Evolutionary conservation across 345 rosid genomes (phyloP).

Genomic region (Pistacia vera): DNA sequence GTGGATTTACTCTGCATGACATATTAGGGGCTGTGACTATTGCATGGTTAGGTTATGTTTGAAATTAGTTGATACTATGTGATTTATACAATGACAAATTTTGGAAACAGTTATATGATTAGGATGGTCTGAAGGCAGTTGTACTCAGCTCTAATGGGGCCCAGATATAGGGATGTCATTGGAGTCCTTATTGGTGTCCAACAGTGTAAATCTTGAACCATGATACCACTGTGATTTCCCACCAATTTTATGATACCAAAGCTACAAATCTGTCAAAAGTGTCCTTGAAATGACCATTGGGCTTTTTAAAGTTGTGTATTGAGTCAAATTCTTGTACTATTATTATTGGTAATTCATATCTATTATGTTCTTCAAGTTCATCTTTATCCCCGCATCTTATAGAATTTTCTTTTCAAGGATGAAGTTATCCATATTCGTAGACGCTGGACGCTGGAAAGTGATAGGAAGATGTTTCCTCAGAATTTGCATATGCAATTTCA

Average conservation of each 20-base stretch:
- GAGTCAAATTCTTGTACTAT: not conserved
- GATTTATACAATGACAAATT: not conserved
- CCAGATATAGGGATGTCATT: not conserved
- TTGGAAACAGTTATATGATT: not conserved
- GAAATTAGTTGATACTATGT: not conserved
- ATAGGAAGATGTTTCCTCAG: constrained; percentile 59
- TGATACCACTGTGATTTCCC: not conserved
- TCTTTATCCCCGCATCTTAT: constrained; percentile 15
- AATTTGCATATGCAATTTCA: constrained; percentile 88
- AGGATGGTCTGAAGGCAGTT: not conserved
- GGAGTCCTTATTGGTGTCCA: not conserved
- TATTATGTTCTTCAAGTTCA: not conserved
- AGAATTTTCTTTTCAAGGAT: constrained; percentile 54
- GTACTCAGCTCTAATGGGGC: not conserved
- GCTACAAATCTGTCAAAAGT: not conserved
- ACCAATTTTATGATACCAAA: not conserved
- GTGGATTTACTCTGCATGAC: not conserved
- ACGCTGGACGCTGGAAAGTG: constrained; percentile 52
- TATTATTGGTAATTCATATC: not conserved
- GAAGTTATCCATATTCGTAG: constrained; percentile 77
- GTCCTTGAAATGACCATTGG: not conserved
- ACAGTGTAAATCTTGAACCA: not conserved
- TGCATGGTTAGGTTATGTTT: not conserved
- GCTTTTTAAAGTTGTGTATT: not conserved
- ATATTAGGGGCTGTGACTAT: not conserved